Evolutionary conservation across 148 eudicot genomes (phyloP).

Genomic region (Chenopodium album): DNA sequence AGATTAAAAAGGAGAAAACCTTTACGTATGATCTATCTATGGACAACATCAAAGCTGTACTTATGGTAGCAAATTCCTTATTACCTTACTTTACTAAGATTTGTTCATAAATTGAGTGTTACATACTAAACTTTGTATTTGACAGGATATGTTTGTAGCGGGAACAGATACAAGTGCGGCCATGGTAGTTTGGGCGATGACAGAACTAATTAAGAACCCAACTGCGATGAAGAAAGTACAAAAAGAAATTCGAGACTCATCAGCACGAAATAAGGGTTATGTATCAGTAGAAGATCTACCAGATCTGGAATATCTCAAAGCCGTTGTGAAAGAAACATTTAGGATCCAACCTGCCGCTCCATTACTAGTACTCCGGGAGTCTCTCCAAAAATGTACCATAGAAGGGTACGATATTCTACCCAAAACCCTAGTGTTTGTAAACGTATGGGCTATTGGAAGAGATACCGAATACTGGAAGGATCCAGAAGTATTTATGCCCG

Average conservation of each 20-base stretch:
- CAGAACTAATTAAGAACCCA: slow-evolving; percentile 31
- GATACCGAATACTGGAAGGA: slow-evolving; percentile 35
- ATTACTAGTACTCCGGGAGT: slow-evolving; percentile 32
- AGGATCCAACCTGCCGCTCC: slow-evolving; percentile 37
- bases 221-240: slow-evolving; percentile 23
- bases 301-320: slow-evolving; percentile 30
- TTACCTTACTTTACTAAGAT: no score
- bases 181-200: slow-evolving; percentile 37
- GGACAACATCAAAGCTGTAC: slow-evolving; percentile 31
- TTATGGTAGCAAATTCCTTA: slow-evolving; percentile 23
- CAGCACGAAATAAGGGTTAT: neutral
- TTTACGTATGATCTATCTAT: slow-evolving; percentile 15
- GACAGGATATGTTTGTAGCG: slow-evolving; percentile 23
- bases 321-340: slow-evolving; percentile 37
- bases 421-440: slow-evolving; percentile 30
- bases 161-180: slow-evolving; percentile 35
- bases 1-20: slow-evolving; percentile 8
- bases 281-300: slow-evolving; percentile 24
- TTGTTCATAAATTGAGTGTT: no score
- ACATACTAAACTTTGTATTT: neutral
- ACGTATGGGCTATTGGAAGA: slow-evolving; percentile 37
- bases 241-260: slow-evolving; percentile 20
- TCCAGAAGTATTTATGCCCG: slow-evolving; percentile 32
- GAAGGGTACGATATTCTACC: slow-evolving; percentile 36
- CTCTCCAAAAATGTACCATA: slow-evolving; percentile 25